Base-by-base conservation (phyloP, 108 stramenopile species). In the Nitzschia inconspicua region DNA sequence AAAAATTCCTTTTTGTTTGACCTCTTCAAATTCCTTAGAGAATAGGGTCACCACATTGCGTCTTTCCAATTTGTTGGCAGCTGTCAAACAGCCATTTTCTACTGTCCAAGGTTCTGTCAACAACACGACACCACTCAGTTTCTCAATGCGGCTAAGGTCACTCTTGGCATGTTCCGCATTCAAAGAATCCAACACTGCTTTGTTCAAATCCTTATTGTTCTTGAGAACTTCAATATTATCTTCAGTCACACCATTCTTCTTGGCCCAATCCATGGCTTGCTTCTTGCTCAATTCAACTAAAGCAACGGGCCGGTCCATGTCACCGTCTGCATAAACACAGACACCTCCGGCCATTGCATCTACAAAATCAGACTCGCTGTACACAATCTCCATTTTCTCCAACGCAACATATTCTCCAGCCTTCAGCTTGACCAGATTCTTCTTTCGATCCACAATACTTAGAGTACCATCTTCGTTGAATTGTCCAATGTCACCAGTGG, bases 51-150 rank as follows among this genome's bases (percentile, higher is more conserved):
- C 60, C 24, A 93, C 88, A n/a, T 70, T 76, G 43, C 84, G 73
- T 28, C 91, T 73, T 44, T 93, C 86, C 30, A 93, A 70, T 68
- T 93, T 93, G 75, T 93, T 93, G 23, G 88, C 86, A 35, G 91
- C 91, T 19, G 91, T 93, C 18, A 93, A 70, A 55, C 85, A 86
- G 39, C 86, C 88, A 69, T 93, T 93, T 57, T 93, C 91, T 27
- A 88, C 86, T 35, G 91, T 93, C 91, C 91, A 93, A 22, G 76
- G 87, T 11, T 52, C 70, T 14, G 63, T 66, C 44, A 91, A 49
- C 34, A 88, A 55, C 8, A 70, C 71, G 41, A 88, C 50, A 13
- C 70, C 84, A 5, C 82, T 75, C 19, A 91, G 55, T 69, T 91
- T 91, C 43, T 91, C 90, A 37, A 84, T 71, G 52, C 73, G 79